Conservation (phyloP, 2,329 filamentous ascomycete species). For the Botrytis medusae region DNA sequence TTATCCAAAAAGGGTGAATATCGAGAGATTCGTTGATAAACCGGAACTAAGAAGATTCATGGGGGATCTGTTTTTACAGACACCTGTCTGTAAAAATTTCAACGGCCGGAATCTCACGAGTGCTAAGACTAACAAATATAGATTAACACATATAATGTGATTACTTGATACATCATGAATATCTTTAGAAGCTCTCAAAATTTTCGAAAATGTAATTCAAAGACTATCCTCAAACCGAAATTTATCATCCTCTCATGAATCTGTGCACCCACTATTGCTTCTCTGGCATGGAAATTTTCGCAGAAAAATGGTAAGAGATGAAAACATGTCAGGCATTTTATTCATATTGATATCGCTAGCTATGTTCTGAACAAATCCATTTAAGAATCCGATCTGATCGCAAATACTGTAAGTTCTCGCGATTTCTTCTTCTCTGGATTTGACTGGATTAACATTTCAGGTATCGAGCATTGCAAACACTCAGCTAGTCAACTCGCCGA, state of each 20-base stretch:
- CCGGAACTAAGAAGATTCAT: neutral
- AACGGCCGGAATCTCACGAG: too few relatives aligned
- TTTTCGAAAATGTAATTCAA: neutral
- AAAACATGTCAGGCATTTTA: neutral
- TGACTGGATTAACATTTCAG: neutral
- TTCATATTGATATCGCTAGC: neutral
- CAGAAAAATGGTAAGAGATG: neutral
- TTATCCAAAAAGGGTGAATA: accelerated
- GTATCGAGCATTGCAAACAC: neutral
- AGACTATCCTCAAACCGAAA: neutral
- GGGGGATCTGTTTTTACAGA: neutral
- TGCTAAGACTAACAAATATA: too few relatives aligned
- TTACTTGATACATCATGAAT: neutral
- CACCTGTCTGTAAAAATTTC: neutral
- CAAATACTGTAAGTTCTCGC: neutral
- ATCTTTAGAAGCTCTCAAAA: neutral
- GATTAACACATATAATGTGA: neutral
- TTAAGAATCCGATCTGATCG: neutral
- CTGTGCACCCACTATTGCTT: neutral
- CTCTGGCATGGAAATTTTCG: neutral
- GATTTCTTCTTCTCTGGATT: neutral
- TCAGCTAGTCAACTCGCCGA: too few relatives aligned
- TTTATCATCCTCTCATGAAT: neutral
- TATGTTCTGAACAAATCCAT: neutral
- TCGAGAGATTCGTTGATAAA: neutral